Evolutionary conservation across 495 filamentous ascomycete species (phyloP), one percentile per base, ranked within the genome.

Genomic region (Neurospora sp.): DNA sequence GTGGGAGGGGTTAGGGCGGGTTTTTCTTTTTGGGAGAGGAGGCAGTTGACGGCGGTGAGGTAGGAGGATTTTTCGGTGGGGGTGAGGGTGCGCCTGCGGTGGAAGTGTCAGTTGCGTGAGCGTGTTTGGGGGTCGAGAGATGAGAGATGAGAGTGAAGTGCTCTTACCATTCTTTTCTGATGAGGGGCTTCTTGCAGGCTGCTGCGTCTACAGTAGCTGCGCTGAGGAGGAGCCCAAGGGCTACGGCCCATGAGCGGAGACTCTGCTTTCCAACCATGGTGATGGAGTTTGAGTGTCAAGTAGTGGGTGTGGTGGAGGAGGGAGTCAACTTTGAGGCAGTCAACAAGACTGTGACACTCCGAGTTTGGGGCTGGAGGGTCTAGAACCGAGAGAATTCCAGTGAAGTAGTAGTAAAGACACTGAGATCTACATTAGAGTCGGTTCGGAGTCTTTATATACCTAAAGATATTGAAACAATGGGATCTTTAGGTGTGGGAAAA

Each of bases 41-140:
- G 62, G 76, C 76, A 78, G 12, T 75, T 72, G 23, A 78, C 76
- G 1, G 76, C 76, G n/a, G 20, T 35, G 72, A 76, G 46, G 70
- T 76, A 76, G 35, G 37, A 20, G 18, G 69, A 41, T 39, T 76
- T 78, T 12, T 78, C 73, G 12, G 35, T 35, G 27, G 46, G 39
- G 59, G 71, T 69, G 71, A 76, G 76, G 27, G 76, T 78, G 31
- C 76, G 71, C 76, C 76, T 76, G 35, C 4, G 20, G 42, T 71
- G 18, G 38, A 69, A 4, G 41, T 48, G 16, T 12, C 23, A 11
- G 35, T 20, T 12, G 35, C 5, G 27, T 37, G 35, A 7, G 7
- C 2, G 8, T 39, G 38, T 9, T 31, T 4, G 31, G 31, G 38
- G 38, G 8, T 9, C 1, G 38, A 3, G 38, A 39, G 39, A 4